These are phyloP conservation scores for Alectoria sarmentosa DNA, from an alignment of 495 filamentous ascomycete genomes.

Conservation along the genomic window DNA sequence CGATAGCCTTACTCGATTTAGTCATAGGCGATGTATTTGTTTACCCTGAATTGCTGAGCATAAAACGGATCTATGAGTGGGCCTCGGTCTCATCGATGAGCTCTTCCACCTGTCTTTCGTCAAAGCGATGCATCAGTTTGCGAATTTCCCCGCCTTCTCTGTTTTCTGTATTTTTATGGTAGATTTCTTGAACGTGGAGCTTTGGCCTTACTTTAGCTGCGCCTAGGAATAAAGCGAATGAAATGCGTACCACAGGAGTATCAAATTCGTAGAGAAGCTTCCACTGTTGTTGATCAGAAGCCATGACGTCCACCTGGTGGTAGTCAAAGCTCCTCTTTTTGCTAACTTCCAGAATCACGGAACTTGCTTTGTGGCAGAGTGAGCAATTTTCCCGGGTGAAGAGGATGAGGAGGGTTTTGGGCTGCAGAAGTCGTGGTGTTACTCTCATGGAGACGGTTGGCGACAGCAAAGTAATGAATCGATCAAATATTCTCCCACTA, in stretches of 20 bases:
- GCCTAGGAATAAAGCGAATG: not conserved
- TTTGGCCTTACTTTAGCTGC: conserved; percentile 25
- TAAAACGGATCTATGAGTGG: conserved; percentile 23
- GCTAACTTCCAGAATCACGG: conserved; percentile 61
- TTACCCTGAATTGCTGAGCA: not conserved
- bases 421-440: conserved; percentile 36
- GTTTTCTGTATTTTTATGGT: conserved; percentile 35
- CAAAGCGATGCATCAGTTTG: conserved; percentile 84
- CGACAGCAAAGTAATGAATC: not conserved
- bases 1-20: conserved; percentile 15
- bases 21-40: not conserved
- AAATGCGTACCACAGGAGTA: conserved; percentile 62
- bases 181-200: conserved; percentile 56
- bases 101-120: conserved; percentile 56
- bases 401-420: conserved; percentile 65
- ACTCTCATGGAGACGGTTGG: conserved; percentile 12
- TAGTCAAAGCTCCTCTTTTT: conserved; percentile 65
- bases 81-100: conserved; percentile 62
- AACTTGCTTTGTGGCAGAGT: conserved; percentile 70
- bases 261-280: conserved; percentile 83
- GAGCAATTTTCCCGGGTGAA: conserved; percentile 77
- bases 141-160: conserved; percentile 48
- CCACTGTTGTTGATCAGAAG: conserved; percentile 57
- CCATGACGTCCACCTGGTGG: conserved; percentile 73
- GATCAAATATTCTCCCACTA: too few species aligned